Base-by-base conservation (phyloP, 139 green algal species). In the Volvox africanus region DNA sequence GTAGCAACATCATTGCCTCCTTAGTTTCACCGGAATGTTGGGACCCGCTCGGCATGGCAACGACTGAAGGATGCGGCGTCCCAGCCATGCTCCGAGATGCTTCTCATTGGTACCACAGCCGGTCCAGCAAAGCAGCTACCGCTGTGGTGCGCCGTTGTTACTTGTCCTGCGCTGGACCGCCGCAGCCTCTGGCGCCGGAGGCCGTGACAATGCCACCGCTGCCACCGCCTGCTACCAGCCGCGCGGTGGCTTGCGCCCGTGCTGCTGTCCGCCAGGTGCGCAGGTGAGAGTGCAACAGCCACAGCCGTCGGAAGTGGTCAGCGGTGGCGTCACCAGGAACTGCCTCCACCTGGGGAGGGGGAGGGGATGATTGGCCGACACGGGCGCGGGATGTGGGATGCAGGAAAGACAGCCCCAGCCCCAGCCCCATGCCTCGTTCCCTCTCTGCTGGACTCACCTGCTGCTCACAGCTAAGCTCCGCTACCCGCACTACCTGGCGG, bases 281-380 rank as follows among this genome's bases (percentile, higher is more conserved):
- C 75, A 90, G n/a, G 73, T 18, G 28, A 32, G 20, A 1, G 30
- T 90, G 86, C 50, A 78, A 30, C 86, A 90, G 86, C 86, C 73
- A 77, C 61, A 91, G 87, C 61, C 87, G 87, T 35, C 87, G 61
- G 87, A 91, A 91, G 67, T 35, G 83, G 33, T 67, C 67, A 6
- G 83, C 82, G 17, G 80, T 55, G 80, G 50, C 20, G 1, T 32
- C 20, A 16, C 78, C n/a, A n/a, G n/a, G 78, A 67, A 68, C 13
- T 30, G 20, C 37, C 26, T 84, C 80, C 35, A 26, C 80, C 80
- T 86, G 80, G 36, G 78, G 78, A 84, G 30, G 36, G 76, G n/a
- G n/a, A n/a, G n/a, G n/a, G n/a, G 73, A 37, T 55, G 44, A 55
- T 55, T 55, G 44, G 44, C 44, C 44, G 44, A 73, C 21, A 73